phyloP scores from a whole-genome alignment of 305 asterid species.

The Solanum hybrid region DNA sequence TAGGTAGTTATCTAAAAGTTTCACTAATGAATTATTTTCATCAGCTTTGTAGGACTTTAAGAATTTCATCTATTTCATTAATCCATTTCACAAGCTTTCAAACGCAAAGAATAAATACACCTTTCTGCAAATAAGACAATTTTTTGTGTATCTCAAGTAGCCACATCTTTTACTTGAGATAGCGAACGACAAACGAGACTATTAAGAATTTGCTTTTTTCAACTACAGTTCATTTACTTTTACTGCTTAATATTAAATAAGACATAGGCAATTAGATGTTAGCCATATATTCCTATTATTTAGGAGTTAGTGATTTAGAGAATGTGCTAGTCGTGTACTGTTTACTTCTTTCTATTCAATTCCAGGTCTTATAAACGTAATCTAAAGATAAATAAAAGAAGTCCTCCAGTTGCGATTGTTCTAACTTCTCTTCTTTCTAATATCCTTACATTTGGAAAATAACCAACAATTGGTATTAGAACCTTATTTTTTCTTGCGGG shows the following conservation, averaged over 20 bases:
- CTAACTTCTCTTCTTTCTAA: neutral
- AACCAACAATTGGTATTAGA: neutral
- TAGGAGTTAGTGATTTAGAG: neutral
- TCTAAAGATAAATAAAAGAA: neutral
- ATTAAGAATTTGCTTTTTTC: too few relatives aligned
- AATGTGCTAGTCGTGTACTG: neutral
- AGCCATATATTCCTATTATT: neutral
- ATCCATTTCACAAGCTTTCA: too few relatives aligned
- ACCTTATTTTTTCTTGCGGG: neutral
- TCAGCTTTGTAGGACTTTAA: neutral
- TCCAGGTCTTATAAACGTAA: neutral
- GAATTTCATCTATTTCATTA: too few relatives aligned
- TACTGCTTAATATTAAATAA: neutral
- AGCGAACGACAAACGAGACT: neutral
- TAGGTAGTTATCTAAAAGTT: neutral
- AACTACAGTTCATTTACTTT: neutral
- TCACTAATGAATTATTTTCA: neutral
- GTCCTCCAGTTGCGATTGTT: neutral
- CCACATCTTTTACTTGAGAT: neutral
- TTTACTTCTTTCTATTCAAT: neutral
- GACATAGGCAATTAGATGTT: neutral
- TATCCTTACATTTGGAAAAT: neutral
- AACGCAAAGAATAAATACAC: too few relatives aligned
- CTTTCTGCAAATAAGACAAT: neutral
- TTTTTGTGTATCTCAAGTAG: neutral